These are phyloP conservation scores for Xylaria sp. DNA, from an alignment of 2,329 filamentous ascomycete genomes.

Conservation along the genomic window DNA sequence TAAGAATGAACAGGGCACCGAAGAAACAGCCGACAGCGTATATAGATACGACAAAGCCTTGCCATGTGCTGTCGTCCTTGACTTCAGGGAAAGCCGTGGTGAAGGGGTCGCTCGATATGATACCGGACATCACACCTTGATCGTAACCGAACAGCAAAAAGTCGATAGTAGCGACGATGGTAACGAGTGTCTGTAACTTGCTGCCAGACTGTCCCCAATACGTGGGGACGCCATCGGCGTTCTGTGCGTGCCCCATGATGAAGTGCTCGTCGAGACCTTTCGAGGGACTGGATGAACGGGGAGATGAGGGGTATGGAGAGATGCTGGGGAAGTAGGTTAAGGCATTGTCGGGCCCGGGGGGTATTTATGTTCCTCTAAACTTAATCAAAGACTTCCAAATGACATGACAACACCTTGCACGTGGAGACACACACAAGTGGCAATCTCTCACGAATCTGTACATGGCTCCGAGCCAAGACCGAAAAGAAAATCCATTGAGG, in stretches of 20 bases:
- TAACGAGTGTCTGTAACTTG: constrained; percentile 46
- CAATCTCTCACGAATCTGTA: constrained; percentile 25
- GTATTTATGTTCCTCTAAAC: constrained; percentile 17
- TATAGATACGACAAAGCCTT: constrained; percentile 55
- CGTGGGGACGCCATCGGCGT: constrained; percentile 46
- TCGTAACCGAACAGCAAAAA: constrained; percentile 49
- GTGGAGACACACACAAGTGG: constrained; percentile 16
- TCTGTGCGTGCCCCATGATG: constrained; percentile 46
- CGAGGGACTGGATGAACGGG: constrained; percentile 16
- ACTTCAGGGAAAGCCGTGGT: constrained; percentile 49
- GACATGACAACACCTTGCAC: constrained; percentile 19
- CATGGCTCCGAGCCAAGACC: constrained; percentile 31
- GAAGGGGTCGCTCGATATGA: constrained; percentile 47
- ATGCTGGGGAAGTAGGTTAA: constrained; percentile 8
- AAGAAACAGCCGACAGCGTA: constrained; percentile 57
- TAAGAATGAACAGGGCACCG: constrained; percentile 55
- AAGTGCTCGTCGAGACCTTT: constrained; percentile 15
- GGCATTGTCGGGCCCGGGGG: constrained; percentile 13
- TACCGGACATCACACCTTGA: constrained; percentile 51
- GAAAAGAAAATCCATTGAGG: constrained; percentile 19
- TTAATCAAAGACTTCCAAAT: neutral
- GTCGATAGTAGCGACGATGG: constrained; percentile 46
- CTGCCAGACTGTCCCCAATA: constrained; percentile 49
- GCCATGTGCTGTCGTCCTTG: constrained; percentile 47
- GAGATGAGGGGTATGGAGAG: constrained; percentile 8